Evolutionary conservation across 176 grass and related monocot genomes (phyloP), one percentile per base, ranked within the genome.

Genomic region (Ensete ventricosum): DNA sequence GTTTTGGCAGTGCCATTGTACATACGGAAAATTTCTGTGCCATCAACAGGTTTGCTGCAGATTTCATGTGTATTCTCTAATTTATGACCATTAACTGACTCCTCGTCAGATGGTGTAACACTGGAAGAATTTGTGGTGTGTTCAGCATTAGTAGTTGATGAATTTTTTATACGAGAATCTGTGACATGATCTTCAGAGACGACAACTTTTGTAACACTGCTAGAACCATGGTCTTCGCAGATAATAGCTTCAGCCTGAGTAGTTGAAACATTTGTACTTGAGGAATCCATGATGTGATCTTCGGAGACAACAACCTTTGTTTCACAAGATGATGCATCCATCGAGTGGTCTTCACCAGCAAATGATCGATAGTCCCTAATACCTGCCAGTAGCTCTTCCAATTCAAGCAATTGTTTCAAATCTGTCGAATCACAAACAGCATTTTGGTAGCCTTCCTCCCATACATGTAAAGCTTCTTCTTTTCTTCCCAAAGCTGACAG

Each of bases 241-340:
- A 98, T 85, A 83, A 98, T 81, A 73, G 81, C 88, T 83, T 94
- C 91, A 1, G 82, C 89, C 84, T 92, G 86, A 83, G 87, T 53
- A 2, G 62, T 68, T 81, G 80, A 69, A 53, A 64, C 52, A 73
- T 74, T 76, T 70, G 78, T 50, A 52, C 57, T 55, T 55, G 21
- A 85, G 8, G 19, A 77, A 64, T 91, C 78, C 14, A 82, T 62
- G 9, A 73, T 69, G 60, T 86, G 80, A 74, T 91, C 88, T 82
- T 98, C 95, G 55, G 90, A 98, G 76, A 98, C 90, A 34, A 98
- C 95, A 63, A 89, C 64, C 84, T 98, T 98, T 80, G 95, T 98
- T 78, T 98, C 88, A 78, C 90, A 93, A 65, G 86, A 71, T 1
- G 84, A 71, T 69, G 82, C 67, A 76, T 93, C 90, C 51, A 87